Evolutionary conservation across 106 monocot species (phyloP).

Genomic region (Dendrobium nobile): DNA sequence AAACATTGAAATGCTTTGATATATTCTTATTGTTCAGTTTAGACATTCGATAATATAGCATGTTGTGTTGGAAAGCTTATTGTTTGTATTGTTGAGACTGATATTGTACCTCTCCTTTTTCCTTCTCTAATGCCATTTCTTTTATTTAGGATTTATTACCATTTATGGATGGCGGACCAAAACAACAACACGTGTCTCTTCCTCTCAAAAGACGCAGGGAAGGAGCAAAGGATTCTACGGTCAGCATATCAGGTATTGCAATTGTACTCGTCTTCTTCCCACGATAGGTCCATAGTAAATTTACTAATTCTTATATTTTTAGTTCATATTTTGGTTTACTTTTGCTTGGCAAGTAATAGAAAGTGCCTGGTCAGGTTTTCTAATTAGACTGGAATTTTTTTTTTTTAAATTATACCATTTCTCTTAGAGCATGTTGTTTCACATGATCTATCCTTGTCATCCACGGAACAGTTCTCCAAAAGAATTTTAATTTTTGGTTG

Average conservation of each 20-base stretch:
- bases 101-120: too few species aligned
- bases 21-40: not conserved
- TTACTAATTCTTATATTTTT: too few species aligned
- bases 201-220: constrained; percentile 81
- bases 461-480: not conserved
- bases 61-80: not conserved
- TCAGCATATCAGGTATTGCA: constrained; percentile 24
- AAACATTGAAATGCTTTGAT: not conserved
- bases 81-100: not conserved
- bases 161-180: constrained; percentile 83
- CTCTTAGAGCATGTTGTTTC: not conserved
- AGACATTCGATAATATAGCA: not conserved
- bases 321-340: not conserved
- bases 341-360: not conserved
- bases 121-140: not conserved
- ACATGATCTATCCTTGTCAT: not conserved
- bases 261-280: not conserved
- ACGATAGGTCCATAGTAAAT: not conserved
- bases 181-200: constrained; percentile 62
- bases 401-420: not conserved
- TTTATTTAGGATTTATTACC: constrained; percentile 53
- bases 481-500: not conserved
- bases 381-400: too few species aligned
- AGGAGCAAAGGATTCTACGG: constrained; percentile 22
- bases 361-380: not conserved